Percentiles rank a stretch among this genome's conserved stretches.
These are phyloP conservation scores for Amanita pallidorosea DNA, from an alignment of 768 basidiomycete species.

Conservation along the genomic window DNA sequence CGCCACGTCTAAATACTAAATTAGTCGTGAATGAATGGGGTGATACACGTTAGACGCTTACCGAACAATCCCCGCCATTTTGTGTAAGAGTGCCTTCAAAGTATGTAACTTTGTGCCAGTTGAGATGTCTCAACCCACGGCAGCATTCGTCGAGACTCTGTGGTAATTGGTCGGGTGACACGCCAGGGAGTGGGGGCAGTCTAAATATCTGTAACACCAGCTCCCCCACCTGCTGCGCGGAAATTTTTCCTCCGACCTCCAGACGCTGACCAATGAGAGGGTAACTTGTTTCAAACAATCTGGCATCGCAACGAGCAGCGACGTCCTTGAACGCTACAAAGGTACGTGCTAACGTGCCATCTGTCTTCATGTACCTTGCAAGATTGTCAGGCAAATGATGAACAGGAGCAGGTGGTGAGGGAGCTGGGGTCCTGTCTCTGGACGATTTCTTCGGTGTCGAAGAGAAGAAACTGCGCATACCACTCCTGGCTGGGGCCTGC, in stretches of 20 bases:
- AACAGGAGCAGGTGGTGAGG: conserved; percentile 24
- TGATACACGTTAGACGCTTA: conserved; percentile 28
- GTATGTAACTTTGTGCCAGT: conserved; percentile 92
- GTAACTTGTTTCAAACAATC: conserved; percentile 73
- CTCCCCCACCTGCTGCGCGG: conserved; percentile 72
- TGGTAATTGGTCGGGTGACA: conserved; percentile 68
- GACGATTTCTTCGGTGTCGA: conserved; percentile 60
- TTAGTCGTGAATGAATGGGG: conserved; percentile 5
- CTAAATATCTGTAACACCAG: conserved; percentile 86
- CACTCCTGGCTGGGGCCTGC: conserved; percentile 47
- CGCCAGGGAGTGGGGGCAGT: conserved; percentile 79
- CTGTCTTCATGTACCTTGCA: conserved; percentile 71
- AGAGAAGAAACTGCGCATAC: conserved; percentile 68
- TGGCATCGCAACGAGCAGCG: conserved; percentile 71
- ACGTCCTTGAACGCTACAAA: conserved; percentile 88
- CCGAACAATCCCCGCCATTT: conserved; percentile 84
- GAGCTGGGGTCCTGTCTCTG: conserved; percentile 34
- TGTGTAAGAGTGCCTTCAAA: conserved; percentile 91
- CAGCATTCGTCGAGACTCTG: conserved; percentile 90
- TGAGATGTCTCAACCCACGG: conserved; percentile 77
- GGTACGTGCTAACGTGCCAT: conserved; percentile 81
- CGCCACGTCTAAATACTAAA: conserved; percentile 53
- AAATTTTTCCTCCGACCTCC: conserved; percentile 44
- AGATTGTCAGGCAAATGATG: conserved; percentile 61
- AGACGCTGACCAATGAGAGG: conserved; percentile 71